Base-by-base conservation (phyloP, 371 early-diverging fungal species). In the Actinomortierella ambigua region DNA sequence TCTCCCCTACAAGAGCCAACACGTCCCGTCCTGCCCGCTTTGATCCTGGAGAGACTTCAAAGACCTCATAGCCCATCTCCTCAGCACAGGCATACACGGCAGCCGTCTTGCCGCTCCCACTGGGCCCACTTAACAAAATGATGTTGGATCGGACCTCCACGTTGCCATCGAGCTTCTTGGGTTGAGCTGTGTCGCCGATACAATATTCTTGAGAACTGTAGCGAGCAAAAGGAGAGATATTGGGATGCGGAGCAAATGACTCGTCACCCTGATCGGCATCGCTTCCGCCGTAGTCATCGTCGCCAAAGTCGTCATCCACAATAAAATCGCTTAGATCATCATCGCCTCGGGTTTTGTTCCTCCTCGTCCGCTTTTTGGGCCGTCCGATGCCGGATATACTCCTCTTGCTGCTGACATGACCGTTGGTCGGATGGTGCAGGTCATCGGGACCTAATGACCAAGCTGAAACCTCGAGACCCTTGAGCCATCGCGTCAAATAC, bases 21-120 rank as follows among this genome's bases (percentile, higher is more conserved):
- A 94, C 71, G 20, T 93, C 92, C 55, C 88, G 92, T 18, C 90
- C 91, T 18, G 86, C 81, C 20, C 95, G 83, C 34, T 77, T 73
- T 55, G 79, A 71, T 2, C 92, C 90, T 0, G 90, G 77, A 58
- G 91, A 81, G 1, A 94, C 81, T 61, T 95, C 95, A 65, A 92
- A 82, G 9, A 94, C 87, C 24, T 89, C 81, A 42, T 87, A 94
- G 0, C 87, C 91, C 22, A 79, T 69, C 60, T 91, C 86, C 13
- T 80, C 82, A 3, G 94, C 94, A 17, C 83, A 87, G 0, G 93
- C 90, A 55, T 88, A 86, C 0, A 94, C 90, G 0, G 87, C 70
- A 1, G 93, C 87, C 0, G 94, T 91, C 57, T 94, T 93, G 29
- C 95, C 90, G 53, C 83, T 78, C 3, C 94, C 93, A 13, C 82